These are phyloP conservation scores for Mrakia blollopis DNA, from an alignment of 768 basidiomycete species.

Conservation along the genomic window DNA sequence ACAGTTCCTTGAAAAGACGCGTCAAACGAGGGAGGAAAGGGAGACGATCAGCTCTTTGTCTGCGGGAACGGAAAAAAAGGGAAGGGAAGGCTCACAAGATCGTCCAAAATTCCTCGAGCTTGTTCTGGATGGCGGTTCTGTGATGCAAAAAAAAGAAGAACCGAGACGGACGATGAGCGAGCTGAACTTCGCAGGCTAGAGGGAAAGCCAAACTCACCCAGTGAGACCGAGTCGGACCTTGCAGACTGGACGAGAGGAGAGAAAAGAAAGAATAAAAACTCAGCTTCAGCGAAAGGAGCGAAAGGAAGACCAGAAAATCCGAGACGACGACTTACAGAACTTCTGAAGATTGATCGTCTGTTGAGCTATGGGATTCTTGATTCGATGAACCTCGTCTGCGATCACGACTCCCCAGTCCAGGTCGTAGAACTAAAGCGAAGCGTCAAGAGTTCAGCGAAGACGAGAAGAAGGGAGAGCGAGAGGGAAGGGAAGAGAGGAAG, in stretches of 20 bases:
- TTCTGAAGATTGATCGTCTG: constrained; percentile 3
- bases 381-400: constrained; percentile 83
- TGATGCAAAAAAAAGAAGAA: neutral
- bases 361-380: constrained; percentile 62
- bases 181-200: neutral
- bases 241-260: constrained; percentile 60
- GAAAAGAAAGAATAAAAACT: constrained; percentile 37
- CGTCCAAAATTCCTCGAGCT: constrained; percentile 85
- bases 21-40: neutral
- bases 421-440: neutral
- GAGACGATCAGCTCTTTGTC: neutral
- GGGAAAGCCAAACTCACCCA: constrained; percentile 50
- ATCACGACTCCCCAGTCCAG: constrained; percentile 38
- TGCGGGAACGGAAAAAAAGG: neutral
- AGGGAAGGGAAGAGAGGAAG: constrained; percentile 65
- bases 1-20: neutral
- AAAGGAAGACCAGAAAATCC: neutral
- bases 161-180: neutral
- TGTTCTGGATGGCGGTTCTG: constrained; percentile 70
- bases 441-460: constrained; percentile 8
- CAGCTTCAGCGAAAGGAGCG: neutral
- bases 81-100: constrained; percentile 45
- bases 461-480: neutral
- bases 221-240: constrained; percentile 75
- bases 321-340: constrained; percentile 14